A percentile compares a stretch with the other conserved stretches of the same genome.
These are phyloP conservation scores for Entomortierella lignicola DNA, from an alignment of 192 early-diverging fungal species.

Conservation along the genomic window DNA sequence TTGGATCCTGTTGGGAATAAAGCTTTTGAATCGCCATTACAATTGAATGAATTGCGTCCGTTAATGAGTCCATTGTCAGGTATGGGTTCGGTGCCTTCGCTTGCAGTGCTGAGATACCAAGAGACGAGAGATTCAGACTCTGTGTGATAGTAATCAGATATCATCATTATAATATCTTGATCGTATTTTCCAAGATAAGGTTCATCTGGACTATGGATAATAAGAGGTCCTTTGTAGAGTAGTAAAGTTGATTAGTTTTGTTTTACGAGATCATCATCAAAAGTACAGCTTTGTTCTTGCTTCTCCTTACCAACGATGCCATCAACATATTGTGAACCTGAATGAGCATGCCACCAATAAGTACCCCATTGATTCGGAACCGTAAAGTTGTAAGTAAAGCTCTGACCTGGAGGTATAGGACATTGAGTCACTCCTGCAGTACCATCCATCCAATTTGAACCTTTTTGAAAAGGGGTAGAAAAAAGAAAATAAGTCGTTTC, in stretches of 20 bases:
- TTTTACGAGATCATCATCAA: too few relatives aligned
- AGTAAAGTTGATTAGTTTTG: too few relatives aligned
- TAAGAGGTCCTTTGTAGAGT: slow-evolving; percentile 9
- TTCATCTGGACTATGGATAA: slow-evolving; percentile 52
- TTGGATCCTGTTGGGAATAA: slow-evolving; percentile 22
- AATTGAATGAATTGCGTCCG: slow-evolving; percentile 27
- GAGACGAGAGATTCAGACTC: slow-evolving; percentile 29
- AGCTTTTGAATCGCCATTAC: slow-evolving; percentile 16
- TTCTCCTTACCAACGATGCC: slow-evolving; percentile 19
- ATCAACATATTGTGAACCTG: slow-evolving; percentile 49
- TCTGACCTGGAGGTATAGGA: slow-evolving; percentile 49
- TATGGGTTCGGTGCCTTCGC: slow-evolving; percentile 38
- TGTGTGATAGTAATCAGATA: slow-evolving; percentile 52
- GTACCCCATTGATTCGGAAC: slow-evolving; percentile 56
- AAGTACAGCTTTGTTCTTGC: too few relatives aligned
- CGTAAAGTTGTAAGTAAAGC: slow-evolving; percentile 56
- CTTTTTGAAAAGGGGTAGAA: not conserved
- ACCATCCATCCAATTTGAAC: slow-evolving; percentile 63
- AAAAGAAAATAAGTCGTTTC: too few relatives aligned
- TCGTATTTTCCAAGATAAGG: slow-evolving; percentile 49
- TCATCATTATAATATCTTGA: slow-evolving; percentile 57
- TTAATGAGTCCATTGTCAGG: slow-evolving; percentile 43
- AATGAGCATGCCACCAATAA: slow-evolving; percentile 65
- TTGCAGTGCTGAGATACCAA: slow-evolving; percentile 48
- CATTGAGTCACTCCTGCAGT: slow-evolving; percentile 55